These are phyloP conservation scores for Hylodesmum podocarpum DNA, from an alignment of 306 rosid species.

Conservation along the genomic window DNA sequence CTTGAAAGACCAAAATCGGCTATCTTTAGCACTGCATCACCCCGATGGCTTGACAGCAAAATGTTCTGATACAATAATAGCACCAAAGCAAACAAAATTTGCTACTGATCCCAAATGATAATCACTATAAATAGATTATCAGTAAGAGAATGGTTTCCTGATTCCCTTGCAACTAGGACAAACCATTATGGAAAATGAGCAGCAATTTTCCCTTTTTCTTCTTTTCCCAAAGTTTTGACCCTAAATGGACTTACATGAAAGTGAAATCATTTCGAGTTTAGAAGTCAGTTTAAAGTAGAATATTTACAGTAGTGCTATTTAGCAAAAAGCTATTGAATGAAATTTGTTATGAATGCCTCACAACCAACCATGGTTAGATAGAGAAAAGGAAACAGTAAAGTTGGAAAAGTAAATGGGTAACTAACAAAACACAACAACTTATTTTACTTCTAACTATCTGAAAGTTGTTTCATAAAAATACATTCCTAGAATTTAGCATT, in stretches of 20 bases:
- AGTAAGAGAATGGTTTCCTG: background rate
- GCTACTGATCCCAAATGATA: slow-evolving; percentile 25
- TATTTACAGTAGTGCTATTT: background rate
- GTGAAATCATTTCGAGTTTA: slow-evolving; percentile 9
- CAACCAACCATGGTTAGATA: background rate
- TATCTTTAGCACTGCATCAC: slow-evolving; percentile 50
- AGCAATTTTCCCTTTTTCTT: background rate
- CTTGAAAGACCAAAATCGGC: slow-evolving; percentile 78
- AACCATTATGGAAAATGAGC: background rate
- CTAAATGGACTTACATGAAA: slow-evolving; percentile 6
- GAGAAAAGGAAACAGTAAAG: background rate
- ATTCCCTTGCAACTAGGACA: background rate
- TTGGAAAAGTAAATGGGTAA: background rate
- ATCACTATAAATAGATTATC: background rate
- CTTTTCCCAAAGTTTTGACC: background rate
- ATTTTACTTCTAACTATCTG: background rate
- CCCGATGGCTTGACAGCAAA: slow-evolving; percentile 43
- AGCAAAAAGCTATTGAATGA: background rate
- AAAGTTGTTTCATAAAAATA: background rate
- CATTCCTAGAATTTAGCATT: background rate
- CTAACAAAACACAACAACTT: background rate
- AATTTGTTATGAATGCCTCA: background rate
- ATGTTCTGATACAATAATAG: slow-evolving; percentile 51
- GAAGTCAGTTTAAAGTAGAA: background rate
- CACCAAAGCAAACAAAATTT: slow-evolving; percentile 26